Percentiles rank a stretch among this genome's conserved stretches.
Conservation (phyloP, 495 filamentous ascomycete genomes). For the Aspergillus nanangensis region DNA sequence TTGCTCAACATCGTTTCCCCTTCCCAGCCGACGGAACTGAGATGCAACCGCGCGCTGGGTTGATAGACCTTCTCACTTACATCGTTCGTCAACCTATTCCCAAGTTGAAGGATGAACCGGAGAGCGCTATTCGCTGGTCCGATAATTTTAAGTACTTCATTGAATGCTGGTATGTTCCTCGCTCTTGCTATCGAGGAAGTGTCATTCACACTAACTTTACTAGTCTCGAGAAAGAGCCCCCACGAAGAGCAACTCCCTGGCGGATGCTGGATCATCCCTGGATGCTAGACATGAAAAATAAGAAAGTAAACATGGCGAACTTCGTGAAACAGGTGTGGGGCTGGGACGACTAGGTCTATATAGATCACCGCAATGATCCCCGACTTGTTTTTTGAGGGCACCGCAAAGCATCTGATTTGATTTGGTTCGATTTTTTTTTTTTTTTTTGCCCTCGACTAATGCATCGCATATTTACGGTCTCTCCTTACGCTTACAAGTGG, state of each 20-base stretch:
- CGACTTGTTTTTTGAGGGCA: too few relatives aligned
- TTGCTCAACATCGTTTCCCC: constrained; percentile 95
- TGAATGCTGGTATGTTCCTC: constrained; percentile 90
- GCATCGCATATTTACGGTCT: constrained; percentile 19
- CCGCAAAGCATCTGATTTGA: constrained; percentile 5
- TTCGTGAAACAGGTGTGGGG: constrained; percentile 94
- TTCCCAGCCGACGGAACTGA: constrained; percentile 96
- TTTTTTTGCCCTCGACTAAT: constrained; percentile 11
- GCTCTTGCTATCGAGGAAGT: neutral
- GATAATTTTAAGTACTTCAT: constrained; percentile 98
- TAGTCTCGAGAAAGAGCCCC: constrained; percentile 90
- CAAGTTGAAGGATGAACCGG: constrained; percentile 90
- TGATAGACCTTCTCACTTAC: constrained; percentile 94
- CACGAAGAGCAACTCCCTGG: constrained; percentile 87
- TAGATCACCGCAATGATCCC: too few relatives aligned
- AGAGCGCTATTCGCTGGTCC: constrained; percentile 78
- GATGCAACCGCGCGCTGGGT: constrained; percentile 76
- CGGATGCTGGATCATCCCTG: constrained; percentile 98
- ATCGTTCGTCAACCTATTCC: constrained; percentile 96
- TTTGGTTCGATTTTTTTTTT: constrained; percentile 1
- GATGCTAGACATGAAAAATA: constrained; percentile 92
- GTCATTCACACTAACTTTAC: constrained; percentile 4
- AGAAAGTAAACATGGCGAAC: constrained; percentile 93
- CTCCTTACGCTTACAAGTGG: constrained; percentile 31
- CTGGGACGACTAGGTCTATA: constrained; percentile 60